A percentile compares a stretch with the other conserved stretches of the same genome.
Conservation (phyloP, 2,329 filamentous ascomycete species). For the Dothiorella sarmentorum region DNA sequence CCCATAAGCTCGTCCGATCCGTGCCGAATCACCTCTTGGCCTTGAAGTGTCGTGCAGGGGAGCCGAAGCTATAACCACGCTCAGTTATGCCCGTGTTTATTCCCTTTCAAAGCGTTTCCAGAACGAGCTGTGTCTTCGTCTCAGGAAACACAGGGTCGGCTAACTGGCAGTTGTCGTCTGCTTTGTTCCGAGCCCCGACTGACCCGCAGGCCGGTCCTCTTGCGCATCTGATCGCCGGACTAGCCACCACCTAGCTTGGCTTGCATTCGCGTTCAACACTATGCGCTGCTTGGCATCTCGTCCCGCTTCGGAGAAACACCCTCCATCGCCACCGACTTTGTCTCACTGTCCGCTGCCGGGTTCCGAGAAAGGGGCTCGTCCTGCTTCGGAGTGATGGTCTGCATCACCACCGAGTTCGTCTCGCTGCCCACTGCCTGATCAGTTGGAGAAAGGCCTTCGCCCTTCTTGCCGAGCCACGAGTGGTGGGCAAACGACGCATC, state of each 20-base stretch:
- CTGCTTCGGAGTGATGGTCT: too few relatives aligned
- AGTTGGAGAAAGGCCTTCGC: neutral
- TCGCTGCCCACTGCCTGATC: neutral
- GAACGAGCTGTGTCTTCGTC: neutral
- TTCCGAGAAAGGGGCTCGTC: neutral
- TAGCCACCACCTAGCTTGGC: neutral
- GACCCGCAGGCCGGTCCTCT: neutral
- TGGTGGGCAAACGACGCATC: slow-evolving; percentile 44
- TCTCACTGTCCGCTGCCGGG: neutral
- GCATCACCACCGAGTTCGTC: neutral
- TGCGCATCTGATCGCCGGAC: neutral
- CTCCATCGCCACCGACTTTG: slow-evolving; percentile 2
- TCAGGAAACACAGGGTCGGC: neutral
- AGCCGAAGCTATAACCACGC: neutral
- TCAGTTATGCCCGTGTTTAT: neutral
- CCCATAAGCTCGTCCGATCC: neutral
- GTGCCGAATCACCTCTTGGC: neutral
- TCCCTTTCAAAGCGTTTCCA: too few relatives aligned
- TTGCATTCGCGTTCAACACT: neutral
- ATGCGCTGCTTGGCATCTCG: neutral
- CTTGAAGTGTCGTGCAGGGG: neutral
- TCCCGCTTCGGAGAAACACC: neutral
- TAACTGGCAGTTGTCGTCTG: too few relatives aligned
- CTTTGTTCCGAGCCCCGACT: neutral
- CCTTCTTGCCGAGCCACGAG: neutral